phyloP scores from a whole-genome alignment of 345 rosid species.

The Eutrema japonicum region DNA sequence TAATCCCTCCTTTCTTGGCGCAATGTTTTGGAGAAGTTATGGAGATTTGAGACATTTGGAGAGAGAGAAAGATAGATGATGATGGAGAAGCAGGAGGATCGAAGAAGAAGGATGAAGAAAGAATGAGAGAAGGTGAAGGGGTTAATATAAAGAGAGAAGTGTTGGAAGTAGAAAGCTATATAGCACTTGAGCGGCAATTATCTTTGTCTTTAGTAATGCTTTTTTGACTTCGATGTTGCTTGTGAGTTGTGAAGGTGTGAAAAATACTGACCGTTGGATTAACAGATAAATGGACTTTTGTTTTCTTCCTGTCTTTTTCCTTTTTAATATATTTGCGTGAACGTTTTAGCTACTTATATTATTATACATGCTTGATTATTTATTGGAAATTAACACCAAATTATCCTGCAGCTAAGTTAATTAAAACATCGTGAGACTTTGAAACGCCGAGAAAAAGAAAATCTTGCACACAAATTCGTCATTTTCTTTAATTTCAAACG shows the following conservation, averaged over 20 bases:
- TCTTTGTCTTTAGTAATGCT: conserved; percentile 31
- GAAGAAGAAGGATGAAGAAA: conserved; percentile 15
- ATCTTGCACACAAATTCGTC: background rate
- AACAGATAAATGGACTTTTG: conserved; percentile 21
- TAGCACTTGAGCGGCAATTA: conserved; percentile 39
- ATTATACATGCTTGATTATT: conserved; percentile 27
- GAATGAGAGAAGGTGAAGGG: conserved; percentile 27
- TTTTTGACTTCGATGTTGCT: conserved; percentile 40
- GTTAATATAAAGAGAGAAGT: conserved; percentile 22
- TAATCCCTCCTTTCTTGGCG: conserved; percentile 53
- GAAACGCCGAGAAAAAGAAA: background rate
- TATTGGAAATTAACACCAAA: conserved; percentile 13
- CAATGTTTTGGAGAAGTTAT: conserved; percentile 79
- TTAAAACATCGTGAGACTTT: conserved; percentile 19
- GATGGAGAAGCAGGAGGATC: background rate
- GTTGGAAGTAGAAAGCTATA: conserved; percentile 38
- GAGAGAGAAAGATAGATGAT: background rate
- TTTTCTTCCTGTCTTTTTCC: conserved; percentile 28
- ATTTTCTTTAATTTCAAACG: background rate
- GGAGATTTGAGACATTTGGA: conserved; percentile 72
- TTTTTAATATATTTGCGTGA: conserved; percentile 21
- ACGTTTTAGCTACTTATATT: conserved; percentile 30
- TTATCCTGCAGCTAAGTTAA: conserved; percentile 22
- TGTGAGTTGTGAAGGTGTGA: conserved; percentile 31
- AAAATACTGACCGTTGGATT: conserved; percentile 33